Percentiles rank a stretch among this genome's conserved stretches.
Conservation (phyloP, 169 alveolate species). For the Babesia sp. region DNA sequence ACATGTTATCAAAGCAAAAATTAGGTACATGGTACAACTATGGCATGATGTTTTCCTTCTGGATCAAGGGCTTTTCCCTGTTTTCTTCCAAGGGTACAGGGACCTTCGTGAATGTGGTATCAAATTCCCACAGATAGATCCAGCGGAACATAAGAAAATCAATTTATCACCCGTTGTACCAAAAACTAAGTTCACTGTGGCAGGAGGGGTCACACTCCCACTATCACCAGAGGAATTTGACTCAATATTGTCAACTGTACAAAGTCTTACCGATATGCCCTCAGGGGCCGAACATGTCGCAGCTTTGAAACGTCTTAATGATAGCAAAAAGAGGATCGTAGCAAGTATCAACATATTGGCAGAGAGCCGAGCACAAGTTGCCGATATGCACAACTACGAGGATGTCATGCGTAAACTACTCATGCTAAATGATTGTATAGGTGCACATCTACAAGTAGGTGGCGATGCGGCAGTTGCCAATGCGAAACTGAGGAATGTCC, state of each 20-base stretch:
- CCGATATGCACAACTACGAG: slow-evolving; percentile 10
- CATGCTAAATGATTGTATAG: slow-evolving; percentile 51
- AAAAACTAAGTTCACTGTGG: neutral
- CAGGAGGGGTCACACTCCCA: slow-evolving; percentile 15
- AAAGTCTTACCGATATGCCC: neutral
- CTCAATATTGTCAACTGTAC: slow-evolving; percentile 23
- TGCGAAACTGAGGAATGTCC: neutral
- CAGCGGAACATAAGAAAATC: slow-evolving; percentile 14
- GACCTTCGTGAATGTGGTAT: slow-evolving; percentile 73
- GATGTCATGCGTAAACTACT: slow-evolving; percentile 49
- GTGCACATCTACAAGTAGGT: slow-evolving; percentile 22
- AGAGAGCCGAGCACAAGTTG: slow-evolving; percentile 8
- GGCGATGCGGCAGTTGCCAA: neutral
- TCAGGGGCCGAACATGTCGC: slow-evolving; percentile 37
- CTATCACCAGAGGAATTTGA: slow-evolving; percentile 47
- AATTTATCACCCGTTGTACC: neutral
- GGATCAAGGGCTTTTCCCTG: slow-evolving; percentile 67
- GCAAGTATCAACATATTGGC: slow-evolving; percentile 46
- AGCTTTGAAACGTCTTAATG: neutral
- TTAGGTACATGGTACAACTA: slow-evolving; percentile 69
- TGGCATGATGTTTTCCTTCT: slow-evolving; percentile 75
- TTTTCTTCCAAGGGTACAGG: slow-evolving; percentile 71
- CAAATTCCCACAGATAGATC: slow-evolving; percentile 49
- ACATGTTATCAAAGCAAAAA: slow-evolving; percentile 75
- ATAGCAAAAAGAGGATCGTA: slow-evolving; percentile 30